Conservation (phyloP, 2,329 filamentous ascomycete species). For the Coniochaeta hoffmannii region DNA sequence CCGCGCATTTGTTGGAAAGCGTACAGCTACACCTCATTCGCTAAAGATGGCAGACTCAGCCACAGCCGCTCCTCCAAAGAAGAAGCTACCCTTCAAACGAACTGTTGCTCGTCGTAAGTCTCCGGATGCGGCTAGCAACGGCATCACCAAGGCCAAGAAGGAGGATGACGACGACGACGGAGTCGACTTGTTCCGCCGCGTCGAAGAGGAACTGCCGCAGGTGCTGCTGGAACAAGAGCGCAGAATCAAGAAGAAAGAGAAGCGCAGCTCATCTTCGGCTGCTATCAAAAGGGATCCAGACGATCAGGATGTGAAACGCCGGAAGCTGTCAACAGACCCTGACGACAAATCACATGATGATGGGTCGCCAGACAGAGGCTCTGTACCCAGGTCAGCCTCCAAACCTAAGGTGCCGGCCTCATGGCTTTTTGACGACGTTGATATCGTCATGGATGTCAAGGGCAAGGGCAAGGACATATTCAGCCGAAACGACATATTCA, state of each 20-base stretch:
- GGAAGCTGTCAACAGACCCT: conserved; percentile 10
- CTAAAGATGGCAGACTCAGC: not conserved
- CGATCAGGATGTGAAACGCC: conserved; percentile 14
- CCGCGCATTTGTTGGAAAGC: not conserved
- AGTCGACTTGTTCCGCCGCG: conserved; percentile 42
- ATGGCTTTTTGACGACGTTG: conserved; percentile 9
- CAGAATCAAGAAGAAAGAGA: conserved; percentile 12
- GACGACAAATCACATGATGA: conserved; percentile 5
- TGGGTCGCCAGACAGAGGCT: not conserved
- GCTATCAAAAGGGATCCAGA: conserved; percentile 2
- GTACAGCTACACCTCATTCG: not conserved
- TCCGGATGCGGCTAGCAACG: not conserved
- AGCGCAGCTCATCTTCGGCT: conserved; percentile 11
- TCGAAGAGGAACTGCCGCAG: conserved; percentile 40
- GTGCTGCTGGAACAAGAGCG: conserved; percentile 16
- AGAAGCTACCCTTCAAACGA: conserved; percentile 18
- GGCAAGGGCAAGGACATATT: conserved; percentile 16
- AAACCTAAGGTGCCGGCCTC: not conserved
- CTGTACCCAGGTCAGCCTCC: not conserved
- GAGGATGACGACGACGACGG: conserved; percentile 22
- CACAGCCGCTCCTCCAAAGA: conserved; percentile 5
- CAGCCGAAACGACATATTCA: conserved; percentile 4
- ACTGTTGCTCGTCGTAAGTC: conserved; percentile 12
- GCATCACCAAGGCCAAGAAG: conserved; percentile 3
- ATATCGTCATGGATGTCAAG: conserved; percentile 14